Evolutionary conservation across 192 early-diverging fungal genomes (phyloP).

Genomic region (Linnemannia hyalina): DNA sequence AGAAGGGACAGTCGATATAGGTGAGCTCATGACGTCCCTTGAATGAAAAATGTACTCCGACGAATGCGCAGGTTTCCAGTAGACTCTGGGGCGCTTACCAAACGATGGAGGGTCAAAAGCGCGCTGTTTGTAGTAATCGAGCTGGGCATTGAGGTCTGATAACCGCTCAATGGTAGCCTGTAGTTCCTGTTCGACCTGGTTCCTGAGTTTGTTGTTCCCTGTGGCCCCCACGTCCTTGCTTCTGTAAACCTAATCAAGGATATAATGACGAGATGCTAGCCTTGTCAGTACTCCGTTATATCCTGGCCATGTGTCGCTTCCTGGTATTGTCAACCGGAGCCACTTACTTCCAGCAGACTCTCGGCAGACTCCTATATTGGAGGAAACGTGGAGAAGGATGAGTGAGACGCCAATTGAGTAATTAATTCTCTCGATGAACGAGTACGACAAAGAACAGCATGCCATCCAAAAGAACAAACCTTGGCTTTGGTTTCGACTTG

Average conservation of each 20-base stretch:
- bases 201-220: conserved; percentile 49
- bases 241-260: conserved; percentile 22
- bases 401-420: background rate
- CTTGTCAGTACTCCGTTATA: background rate
- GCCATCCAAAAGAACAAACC: conserved; percentile 7
- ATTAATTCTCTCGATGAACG: background rate
- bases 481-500: conserved; percentile 44
- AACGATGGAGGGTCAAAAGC: conserved; percentile 50
- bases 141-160: conserved; percentile 35
- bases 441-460: background rate
- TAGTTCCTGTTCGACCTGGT: conserved; percentile 40
- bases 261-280: background rate
- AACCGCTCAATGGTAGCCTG: conserved; percentile 42
- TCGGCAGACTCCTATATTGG: conserved; percentile 37
- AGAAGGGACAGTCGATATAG: background rate
- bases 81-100: conserved; percentile 1
- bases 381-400: background rate
- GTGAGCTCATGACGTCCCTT: background rate
- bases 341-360: conserved; percentile 35
- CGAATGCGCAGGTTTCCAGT: no score
- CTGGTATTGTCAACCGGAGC: no score
- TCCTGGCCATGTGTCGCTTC: background rate
- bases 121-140: conserved; percentile 49
- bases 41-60: background rate
- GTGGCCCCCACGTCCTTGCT: conserved; percentile 40